Evolutionary conservation across 2,329 filamentous ascomycete species (phyloP).

Genomic region (Fusarium stilboides): DNA sequence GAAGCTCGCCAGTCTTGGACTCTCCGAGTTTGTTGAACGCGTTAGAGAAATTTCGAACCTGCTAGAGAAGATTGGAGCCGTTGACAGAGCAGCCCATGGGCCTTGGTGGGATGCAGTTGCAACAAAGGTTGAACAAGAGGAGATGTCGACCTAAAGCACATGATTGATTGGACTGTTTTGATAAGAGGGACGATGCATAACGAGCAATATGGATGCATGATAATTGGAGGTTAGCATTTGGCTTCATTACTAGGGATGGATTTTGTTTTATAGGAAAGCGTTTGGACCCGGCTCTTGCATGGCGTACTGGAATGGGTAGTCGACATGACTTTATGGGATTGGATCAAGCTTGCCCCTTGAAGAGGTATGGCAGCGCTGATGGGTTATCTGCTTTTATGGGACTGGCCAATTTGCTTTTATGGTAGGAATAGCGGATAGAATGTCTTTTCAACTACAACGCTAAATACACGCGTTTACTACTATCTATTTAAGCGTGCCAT

Average conservation of each 20-base stretch:
- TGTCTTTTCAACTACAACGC: constrained; percentile 14
- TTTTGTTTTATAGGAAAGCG: constrained; percentile 35
- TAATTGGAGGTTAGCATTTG: constrained; percentile 37
- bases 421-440: constrained; percentile 32
- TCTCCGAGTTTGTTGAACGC: constrained; percentile 80
- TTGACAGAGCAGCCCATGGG: constrained; percentile 78
- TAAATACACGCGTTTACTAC: constrained; percentile 7
- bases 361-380: constrained; percentile 22
- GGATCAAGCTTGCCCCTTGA: constrained; percentile 10
- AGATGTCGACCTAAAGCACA: constrained; percentile 45
- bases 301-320: constrained; percentile 43
- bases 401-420: constrained; percentile 19
- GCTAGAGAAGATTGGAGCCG: constrained; percentile 73
- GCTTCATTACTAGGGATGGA: constrained; percentile 14
- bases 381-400: constrained; percentile 9
- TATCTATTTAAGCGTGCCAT: background rate
- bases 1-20: constrained; percentile 76
- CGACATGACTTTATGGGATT: constrained; percentile 18
- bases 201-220: constrained; percentile 43
- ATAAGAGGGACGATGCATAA: constrained; percentile 28
- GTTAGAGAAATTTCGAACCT: constrained; percentile 80
- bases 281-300: constrained; percentile 34
- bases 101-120: constrained; percentile 80
- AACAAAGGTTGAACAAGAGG: constrained; percentile 66
- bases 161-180: constrained; percentile 4